Conservation (phyloP, 75 land plant genomes). For the Isoetes taiwanensis region DNA sequence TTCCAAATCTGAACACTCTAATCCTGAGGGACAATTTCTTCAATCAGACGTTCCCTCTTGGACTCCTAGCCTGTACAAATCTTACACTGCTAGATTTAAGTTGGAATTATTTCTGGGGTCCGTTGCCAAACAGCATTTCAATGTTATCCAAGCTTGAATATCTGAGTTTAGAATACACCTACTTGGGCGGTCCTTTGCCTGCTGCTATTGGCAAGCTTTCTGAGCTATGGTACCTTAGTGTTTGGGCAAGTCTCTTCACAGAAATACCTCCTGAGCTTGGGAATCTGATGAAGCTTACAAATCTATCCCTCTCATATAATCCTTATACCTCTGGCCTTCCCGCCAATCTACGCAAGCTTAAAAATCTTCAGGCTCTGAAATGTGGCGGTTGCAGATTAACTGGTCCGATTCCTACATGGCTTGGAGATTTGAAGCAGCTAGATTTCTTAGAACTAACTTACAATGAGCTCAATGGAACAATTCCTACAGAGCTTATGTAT, state of each 20-base stretch:
- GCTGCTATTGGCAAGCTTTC: neutral
- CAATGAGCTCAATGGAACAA: slow-evolving; percentile 35
- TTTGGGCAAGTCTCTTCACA: slow-evolving; percentile 15
- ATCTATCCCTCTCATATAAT: slow-evolving; percentile 40
- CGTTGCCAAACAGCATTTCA: slow-evolving; percentile 15
- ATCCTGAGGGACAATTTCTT: slow-evolving; percentile 5
- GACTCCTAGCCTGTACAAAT: neutral
- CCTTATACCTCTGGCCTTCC: slow-evolving; percentile 28
- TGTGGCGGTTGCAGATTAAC: slow-evolving; percentile 30
- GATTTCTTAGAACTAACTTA: slow-evolving; percentile 35
- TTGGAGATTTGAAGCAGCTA: slow-evolving; percentile 38
- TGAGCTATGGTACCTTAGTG: neutral
- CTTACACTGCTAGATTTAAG: neutral
- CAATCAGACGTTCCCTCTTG: slow-evolving; percentile 10
- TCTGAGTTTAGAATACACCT: slow-evolving; percentile 2
- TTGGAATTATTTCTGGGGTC: neutral
- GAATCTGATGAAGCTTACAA: slow-evolving; percentile 36
- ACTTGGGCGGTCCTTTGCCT: slow-evolving; percentile 6
- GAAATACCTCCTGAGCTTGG: slow-evolving; percentile 54
- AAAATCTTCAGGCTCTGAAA: slow-evolving; percentile 31
- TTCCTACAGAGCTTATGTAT: slow-evolving; percentile 40
- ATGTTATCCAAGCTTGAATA: too few relatives aligned
- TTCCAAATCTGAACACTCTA: slow-evolving; percentile 8
- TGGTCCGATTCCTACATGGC: slow-evolving; percentile 41
- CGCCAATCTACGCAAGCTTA: slow-evolving; percentile 16